phyloP scores from a whole-genome alignment of 2,329 filamentous ascomycete genomes.

The Penicillium thymicola region DNA sequence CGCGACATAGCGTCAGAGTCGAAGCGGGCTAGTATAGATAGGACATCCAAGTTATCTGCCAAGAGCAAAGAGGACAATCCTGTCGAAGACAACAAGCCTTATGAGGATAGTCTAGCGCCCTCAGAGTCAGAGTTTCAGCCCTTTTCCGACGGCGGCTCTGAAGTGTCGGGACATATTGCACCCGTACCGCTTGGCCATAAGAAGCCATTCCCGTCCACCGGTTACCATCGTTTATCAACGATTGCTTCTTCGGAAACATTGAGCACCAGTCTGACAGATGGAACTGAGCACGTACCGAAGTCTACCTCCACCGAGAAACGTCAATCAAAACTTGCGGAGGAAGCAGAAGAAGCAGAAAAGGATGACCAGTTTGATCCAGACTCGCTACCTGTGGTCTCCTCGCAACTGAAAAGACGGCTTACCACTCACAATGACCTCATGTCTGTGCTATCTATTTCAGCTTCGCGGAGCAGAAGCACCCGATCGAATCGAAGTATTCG shows the following conservation, averaged over 20 bases:
- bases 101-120: conserved; percentile 26
- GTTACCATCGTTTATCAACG: conserved; percentile 54
- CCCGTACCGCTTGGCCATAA: conserved; percentile 42
- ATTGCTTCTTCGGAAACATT: conserved; percentile 58
- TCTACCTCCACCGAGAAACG: not conserved
- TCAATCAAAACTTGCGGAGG: conserved; percentile 9
- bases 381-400: conserved; percentile 46
- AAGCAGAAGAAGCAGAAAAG: conserved; percentile 28
- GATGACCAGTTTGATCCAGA: conserved; percentile 45
- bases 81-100: conserved; percentile 10
- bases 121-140: conserved; percentile 29
- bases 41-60: conserved; percentile 11
- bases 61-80: conserved; percentile 15
- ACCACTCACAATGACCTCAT: conserved; percentile 93
- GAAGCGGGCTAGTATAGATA: conserved; percentile 26
- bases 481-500: conserved; percentile 76
- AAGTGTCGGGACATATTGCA: conserved; percentile 36
- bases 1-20: not conserved
- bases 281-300: conserved; percentile 3
- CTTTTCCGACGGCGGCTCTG: conserved; percentile 36
- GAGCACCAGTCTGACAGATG: conserved; percentile 29
- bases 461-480: conserved; percentile 63
- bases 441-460: conserved; percentile 74
- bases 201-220: conserved; percentile 51
- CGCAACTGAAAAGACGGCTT: conserved; percentile 65